These are phyloP conservation scores for Thinopyrum elongatum DNA, from an alignment of 176 grass and related monocot species.

Conservation along the genomic window DNA sequence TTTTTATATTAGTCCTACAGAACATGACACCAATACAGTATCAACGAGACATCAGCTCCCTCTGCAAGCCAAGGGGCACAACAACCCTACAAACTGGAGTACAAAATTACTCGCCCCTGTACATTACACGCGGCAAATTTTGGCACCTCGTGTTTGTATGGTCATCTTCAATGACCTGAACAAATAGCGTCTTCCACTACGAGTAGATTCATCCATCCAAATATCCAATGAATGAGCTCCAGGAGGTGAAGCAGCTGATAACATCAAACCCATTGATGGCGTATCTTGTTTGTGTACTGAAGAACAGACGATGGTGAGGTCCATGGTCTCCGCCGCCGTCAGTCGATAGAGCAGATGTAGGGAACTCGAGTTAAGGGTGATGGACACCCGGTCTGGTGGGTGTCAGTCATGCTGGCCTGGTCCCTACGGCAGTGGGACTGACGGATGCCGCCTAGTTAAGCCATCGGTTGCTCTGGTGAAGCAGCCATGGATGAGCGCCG, in stretches of 20 bases:
- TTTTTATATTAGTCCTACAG: neutral
- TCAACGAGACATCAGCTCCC: neutral
- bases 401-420: too few relatives aligned
- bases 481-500: neutral
- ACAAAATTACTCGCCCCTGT: slow-evolving; percentile 12
- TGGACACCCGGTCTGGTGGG: neutral
- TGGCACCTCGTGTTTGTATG: neutral
- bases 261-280: neutral
- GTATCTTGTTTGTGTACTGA: neutral
- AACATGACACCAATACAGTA: neutral
- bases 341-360: neutral
- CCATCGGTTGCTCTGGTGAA: neutral
- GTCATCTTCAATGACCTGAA: neutral
- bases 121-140: slow-evolving; percentile 1
- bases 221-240: slow-evolving; percentile 1
- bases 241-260: slow-evolving; percentile 6
- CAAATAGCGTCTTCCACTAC: neutral
- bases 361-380: neutral
- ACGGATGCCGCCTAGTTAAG: neutral
- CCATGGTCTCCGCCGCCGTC: neutral
- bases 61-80: neutral
- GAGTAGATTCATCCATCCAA: neutral
- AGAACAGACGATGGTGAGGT: neutral
- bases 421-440: neutral
- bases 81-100: neutral